Conservation (phyloP, 768 basidiomycete genomes). For the Amanita molliuscula region DNA sequence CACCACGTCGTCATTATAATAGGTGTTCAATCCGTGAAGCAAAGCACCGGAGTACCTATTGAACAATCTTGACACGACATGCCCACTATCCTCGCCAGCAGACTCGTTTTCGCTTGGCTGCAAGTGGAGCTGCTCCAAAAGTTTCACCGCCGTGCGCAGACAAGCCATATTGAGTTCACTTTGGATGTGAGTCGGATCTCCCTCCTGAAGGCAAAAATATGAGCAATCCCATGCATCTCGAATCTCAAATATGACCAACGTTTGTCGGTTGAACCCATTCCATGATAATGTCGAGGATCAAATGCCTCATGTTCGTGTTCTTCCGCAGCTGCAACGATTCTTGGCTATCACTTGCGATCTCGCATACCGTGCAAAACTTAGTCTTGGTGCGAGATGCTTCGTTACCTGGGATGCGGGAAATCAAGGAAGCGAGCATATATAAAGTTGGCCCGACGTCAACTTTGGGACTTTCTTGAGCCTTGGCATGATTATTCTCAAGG, state of each 20-base stretch:
- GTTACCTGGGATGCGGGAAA: constrained; percentile 48
- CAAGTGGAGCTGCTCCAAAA: constrained; percentile 68
- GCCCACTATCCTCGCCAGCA: constrained; percentile 52
- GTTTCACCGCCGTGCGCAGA: constrained; percentile 62
- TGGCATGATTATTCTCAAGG: constrained; percentile 57
- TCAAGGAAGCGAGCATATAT: constrained; percentile 49
- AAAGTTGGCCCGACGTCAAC: constrained; percentile 57
- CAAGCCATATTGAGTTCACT: constrained; percentile 67
- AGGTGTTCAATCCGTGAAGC: constrained; percentile 47
- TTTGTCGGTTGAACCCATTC: constrained; percentile 58
- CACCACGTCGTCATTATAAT: constrained; percentile 33
- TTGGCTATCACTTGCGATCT: constrained; percentile 51
- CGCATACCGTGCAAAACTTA: constrained; percentile 68
- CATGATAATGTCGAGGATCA: constrained; percentile 65
- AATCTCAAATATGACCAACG: constrained; percentile 26
- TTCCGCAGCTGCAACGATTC: constrained; percentile 57
- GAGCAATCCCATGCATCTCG: background rate
- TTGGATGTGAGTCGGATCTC: constrained; percentile 26
- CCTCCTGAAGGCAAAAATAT: constrained; percentile 16
- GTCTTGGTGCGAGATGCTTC: constrained; percentile 54
- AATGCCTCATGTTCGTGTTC: constrained; percentile 56
- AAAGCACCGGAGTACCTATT: constrained; percentile 65
- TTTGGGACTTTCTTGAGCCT: constrained; percentile 47
- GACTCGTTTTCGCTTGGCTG: constrained; percentile 40
- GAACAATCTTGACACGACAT: constrained; percentile 71